These are phyloP conservation scores for Hydnum rufescens DNA, from an alignment of 768 basidiomycete genomes.

Conservation along the genomic window DNA sequence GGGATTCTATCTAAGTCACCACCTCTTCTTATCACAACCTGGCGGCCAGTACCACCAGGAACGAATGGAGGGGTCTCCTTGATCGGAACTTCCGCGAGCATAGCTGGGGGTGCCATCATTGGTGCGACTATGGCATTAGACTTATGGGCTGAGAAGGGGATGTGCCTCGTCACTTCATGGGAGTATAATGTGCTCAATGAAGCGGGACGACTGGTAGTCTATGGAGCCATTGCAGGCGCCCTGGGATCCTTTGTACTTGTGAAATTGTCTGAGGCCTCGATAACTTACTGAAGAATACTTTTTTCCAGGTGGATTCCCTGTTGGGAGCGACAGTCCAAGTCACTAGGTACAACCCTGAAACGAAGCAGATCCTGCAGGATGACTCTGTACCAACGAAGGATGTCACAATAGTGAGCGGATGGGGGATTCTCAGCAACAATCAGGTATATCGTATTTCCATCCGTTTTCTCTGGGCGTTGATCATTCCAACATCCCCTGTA, in stretches of 20 bases:
- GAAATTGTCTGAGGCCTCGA: background rate
- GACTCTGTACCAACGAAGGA: slow-evolving; percentile 28
- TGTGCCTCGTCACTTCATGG: slow-evolving; percentile 21
- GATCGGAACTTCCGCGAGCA: slow-evolving; percentile 53
- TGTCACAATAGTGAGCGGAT: slow-evolving; percentile 35
- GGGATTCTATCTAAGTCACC: slow-evolving; percentile 58
- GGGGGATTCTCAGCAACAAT: slow-evolving; percentile 62
- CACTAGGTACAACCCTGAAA: slow-evolving; percentile 46
- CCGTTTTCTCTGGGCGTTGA: too few relatives aligned
- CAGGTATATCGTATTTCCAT: slow-evolving; percentile 29
- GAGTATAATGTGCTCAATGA: slow-evolving; percentile 18
- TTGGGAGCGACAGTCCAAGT: slow-evolving; percentile 75
- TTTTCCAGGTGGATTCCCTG: slow-evolving; percentile 56
- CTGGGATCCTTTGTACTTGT: slow-evolving; percentile 51
- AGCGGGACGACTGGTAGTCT: slow-evolving; percentile 27
- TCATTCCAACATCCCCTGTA: slow-evolving; percentile 1
- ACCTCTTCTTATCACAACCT: slow-evolving; percentile 62
- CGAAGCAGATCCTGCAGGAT: slow-evolving; percentile 46
- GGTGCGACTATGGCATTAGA: slow-evolving; percentile 39
- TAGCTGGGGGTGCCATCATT: slow-evolving; percentile 52
- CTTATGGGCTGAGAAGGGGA: slow-evolving; percentile 40
- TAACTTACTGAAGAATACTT: background rate
- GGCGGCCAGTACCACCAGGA: slow-evolving; percentile 57
- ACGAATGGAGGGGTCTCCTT: slow-evolving; percentile 78
- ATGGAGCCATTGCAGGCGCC: slow-evolving; percentile 48